These are phyloP conservation scores for Pleurotus platypus DNA, from an alignment of 768 basidiomycete species.

Conservation along the genomic window DNA sequence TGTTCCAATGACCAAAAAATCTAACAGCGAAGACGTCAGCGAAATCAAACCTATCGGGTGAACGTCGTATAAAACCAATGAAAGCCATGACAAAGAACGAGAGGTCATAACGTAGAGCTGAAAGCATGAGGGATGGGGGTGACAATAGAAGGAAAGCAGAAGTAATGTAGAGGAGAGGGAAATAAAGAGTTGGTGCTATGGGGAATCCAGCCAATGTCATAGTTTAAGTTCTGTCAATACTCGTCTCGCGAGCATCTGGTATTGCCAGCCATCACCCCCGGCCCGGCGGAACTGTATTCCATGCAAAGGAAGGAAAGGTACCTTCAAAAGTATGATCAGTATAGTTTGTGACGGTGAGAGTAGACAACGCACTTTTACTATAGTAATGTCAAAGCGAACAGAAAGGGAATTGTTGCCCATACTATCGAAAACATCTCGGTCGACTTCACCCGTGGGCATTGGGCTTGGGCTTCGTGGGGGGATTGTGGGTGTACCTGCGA, in stretches of 20 bases:
- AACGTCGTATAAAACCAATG: background rate
- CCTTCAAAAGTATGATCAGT: conserved; percentile 39
- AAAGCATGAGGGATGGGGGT: conserved; percentile 1
- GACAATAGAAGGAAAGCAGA: background rate
- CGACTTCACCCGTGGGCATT: conserved; percentile 64
- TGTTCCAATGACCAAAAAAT: conserved; percentile 7
- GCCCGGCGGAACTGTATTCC: conserved; percentile 93
- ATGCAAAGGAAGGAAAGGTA: conserved; percentile 89
- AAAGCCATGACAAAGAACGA: background rate
- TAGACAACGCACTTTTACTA: conserved; percentile 77
- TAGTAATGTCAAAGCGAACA: conserved; percentile 94
- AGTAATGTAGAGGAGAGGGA: conserved; percentile 9
- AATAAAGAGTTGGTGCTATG: conserved; percentile 4
- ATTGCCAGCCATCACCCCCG: conserved; percentile 94
- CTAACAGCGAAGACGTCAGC: conserved; percentile 1
- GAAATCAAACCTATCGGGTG: background rate
- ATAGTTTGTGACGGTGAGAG: background rate
- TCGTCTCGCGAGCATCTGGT: conserved; percentile 90
- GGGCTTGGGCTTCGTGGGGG: conserved; percentile 45
- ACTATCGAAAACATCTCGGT: conserved; percentile 65
- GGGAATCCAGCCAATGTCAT: conserved; percentile 32
- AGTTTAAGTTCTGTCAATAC: conserved; percentile 87
- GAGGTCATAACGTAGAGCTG: background rate
- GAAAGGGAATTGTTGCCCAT: conserved; percentile 76
- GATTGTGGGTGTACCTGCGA: conserved; percentile 24